Conservation (phyloP, 352 stramenopile species). For the Pythium aristosporum region DNA sequence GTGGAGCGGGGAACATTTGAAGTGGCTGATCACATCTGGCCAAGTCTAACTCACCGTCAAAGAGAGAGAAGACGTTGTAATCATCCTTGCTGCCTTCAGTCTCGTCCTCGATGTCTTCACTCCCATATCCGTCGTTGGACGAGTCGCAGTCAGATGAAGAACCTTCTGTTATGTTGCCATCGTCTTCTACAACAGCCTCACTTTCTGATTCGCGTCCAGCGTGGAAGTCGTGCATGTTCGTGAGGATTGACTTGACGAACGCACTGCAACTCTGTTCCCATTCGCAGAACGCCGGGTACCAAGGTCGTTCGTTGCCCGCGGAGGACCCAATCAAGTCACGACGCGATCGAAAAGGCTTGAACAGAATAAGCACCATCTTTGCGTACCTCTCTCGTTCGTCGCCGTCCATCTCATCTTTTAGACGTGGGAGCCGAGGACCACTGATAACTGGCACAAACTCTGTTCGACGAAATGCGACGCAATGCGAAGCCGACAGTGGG, state of each 20-base stretch:
- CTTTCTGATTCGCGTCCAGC: not conserved
- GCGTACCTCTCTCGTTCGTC: constrained; percentile 9
- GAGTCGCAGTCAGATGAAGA: not conserved
- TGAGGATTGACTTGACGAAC: constrained; percentile 13
- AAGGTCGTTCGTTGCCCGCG: not conserved
- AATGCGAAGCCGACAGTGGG: constrained; percentile 10
- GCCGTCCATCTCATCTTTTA: not conserved
- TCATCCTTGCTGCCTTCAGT: too few species aligned
- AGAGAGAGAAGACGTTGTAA: too few species aligned
- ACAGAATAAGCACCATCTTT: constrained; percentile 14
- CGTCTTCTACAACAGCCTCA: not conserved
- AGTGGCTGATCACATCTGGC: too few species aligned
- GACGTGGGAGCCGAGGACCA: constrained; percentile 1
- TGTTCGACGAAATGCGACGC: not conserved
- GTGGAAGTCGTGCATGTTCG: constrained; percentile 22
- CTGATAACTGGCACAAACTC: constrained; percentile 11
- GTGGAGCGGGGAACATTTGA: too few species aligned
- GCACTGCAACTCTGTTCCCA: constrained; percentile 6
- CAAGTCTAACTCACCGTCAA: too few species aligned
- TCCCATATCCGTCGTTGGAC: not conserved
- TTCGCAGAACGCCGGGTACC: constrained; percentile 2
- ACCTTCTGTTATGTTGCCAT: too few species aligned
- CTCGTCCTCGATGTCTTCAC: too few species aligned
- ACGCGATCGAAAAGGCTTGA: constrained; percentile 14
- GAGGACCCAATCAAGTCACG: not conserved